Percentiles rank a stretch among this genome's conserved stretches.
Conservation (phyloP, 2,329 filamentous ascomycete species). For the Talaromyces sp. region DNA sequence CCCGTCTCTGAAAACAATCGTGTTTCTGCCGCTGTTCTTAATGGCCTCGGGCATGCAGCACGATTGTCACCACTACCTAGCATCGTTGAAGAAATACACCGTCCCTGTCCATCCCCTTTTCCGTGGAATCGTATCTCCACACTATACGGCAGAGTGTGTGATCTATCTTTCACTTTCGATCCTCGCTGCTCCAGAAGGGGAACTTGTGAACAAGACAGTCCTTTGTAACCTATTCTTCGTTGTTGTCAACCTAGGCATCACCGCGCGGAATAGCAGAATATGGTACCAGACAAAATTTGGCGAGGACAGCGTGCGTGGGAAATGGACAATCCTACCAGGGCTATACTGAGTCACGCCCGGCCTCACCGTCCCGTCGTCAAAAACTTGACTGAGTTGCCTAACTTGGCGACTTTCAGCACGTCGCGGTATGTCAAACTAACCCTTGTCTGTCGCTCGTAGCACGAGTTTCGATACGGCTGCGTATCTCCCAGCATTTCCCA, state of each 20-base stretch:
- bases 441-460: constrained; percentile 45
- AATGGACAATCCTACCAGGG: constrained; percentile 70
- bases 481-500: constrained; percentile 49
- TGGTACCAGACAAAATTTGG: constrained; percentile 81
- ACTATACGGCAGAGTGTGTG: constrained; percentile 83
- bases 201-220: constrained; percentile 65
- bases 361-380: constrained; percentile 24
- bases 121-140: constrained; percentile 67
- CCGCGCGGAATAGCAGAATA: constrained; percentile 66
- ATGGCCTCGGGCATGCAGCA: constrained; percentile 69
- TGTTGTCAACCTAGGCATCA: constrained; percentile 70
- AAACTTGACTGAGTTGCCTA: constrained; percentile 62
- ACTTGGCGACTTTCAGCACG: constrained; percentile 72
- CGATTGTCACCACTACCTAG: constrained; percentile 64
- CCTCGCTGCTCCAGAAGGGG: constrained; percentile 62
- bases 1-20: constrained; percentile 46
- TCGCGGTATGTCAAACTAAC: constrained; percentile 68
- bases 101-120: constrained; percentile 72
- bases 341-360: constrained; percentile 22
- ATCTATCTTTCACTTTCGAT: constrained; percentile 77
- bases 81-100: constrained; percentile 71
- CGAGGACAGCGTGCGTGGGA: constrained; percentile 51
- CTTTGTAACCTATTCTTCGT: constrained; percentile 68
- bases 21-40: constrained; percentile 60
- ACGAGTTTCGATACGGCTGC: constrained; percentile 31